Evolutionary conservation across 192 early-diverging fungal genomes (phyloP).

Genomic region (Mortierella antarctica): DNA sequence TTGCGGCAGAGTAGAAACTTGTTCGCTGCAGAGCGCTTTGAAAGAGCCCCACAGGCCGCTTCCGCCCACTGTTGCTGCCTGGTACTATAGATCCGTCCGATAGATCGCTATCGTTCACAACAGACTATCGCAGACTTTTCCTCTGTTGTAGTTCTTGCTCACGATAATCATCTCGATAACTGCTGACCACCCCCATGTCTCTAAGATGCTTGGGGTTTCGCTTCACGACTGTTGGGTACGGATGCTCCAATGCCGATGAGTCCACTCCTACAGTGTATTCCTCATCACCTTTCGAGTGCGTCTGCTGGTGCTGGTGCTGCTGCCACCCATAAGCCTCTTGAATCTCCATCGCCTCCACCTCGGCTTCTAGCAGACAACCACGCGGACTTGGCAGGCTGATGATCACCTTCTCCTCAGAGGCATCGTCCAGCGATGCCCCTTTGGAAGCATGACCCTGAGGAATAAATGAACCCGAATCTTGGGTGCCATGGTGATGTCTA

Average conservation of each 20-base stretch:
- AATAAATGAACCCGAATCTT: too few relatives aligned
- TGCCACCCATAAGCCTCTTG: background rate
- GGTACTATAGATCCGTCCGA: background rate
- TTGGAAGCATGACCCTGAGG: background rate
- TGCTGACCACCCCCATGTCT: conserved; percentile 2
- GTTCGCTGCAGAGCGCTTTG: conserved; percentile 3
- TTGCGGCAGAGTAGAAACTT: background rate
- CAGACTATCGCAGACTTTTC: background rate
- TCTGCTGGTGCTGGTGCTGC: too few relatives aligned
- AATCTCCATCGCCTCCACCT: background rate
- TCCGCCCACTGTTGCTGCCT: background rate
- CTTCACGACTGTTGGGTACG: background rate
- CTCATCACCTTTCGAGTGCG: too few relatives aligned
- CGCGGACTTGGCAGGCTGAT: conserved; percentile 25
- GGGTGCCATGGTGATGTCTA: background rate
- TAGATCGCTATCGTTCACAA: background rate
- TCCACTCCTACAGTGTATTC: too few relatives aligned
- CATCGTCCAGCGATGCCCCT: background rate
- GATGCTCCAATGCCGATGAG: background rate
- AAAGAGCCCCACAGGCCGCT: background rate
- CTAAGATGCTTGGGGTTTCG: background rate
- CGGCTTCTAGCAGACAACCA: conserved; percentile 29
- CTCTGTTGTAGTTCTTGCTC: conserved; percentile 22
- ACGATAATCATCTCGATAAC: conserved; percentile 30
- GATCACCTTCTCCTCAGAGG: background rate